phyloP scores from a whole-genome alignment of 352 stramenopile genomes.

The Blastocystis sp. region DNA sequence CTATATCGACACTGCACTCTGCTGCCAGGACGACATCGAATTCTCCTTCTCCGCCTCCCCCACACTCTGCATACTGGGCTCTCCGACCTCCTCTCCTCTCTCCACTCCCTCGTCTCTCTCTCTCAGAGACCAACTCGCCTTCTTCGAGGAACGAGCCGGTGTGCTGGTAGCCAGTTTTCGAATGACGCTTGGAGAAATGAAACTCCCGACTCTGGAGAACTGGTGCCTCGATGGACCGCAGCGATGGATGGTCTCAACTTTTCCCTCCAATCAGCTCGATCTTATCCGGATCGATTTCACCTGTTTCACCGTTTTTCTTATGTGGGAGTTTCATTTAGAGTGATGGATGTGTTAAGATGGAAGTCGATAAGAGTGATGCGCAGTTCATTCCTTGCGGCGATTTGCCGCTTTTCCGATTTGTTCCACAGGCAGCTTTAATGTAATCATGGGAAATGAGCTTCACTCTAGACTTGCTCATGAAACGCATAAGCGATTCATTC shows the following conservation, averaged over 20 bases:
- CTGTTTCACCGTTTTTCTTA: background rate
- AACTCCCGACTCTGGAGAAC: background rate
- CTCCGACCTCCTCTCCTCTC: background rate
- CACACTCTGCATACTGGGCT: background rate
- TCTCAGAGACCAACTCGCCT: background rate
- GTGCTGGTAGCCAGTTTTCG: background rate
- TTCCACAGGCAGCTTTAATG: background rate
- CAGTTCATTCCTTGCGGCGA: background rate
- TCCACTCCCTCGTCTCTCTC: background rate
- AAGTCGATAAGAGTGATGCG: background rate
- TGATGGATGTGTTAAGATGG: background rate
- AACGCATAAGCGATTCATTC: background rate
- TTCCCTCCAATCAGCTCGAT: too few species aligned
- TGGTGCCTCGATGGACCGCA: background rate
- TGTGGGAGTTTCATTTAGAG: background rate
- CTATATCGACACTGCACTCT: background rate
- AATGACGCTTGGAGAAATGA: background rate
- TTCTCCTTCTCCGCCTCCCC: background rate
- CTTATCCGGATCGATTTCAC: background rate
- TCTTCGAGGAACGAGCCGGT: background rate
- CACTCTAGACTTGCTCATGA: background rate
- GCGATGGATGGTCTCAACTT: background rate
- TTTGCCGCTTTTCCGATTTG: background rate
- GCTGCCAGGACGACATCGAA: background rate
- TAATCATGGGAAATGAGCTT: background rate